phyloP scores from a whole-genome alignment of 352 stramenopile genomes.

The Globisporangium radiosum region DNA sequence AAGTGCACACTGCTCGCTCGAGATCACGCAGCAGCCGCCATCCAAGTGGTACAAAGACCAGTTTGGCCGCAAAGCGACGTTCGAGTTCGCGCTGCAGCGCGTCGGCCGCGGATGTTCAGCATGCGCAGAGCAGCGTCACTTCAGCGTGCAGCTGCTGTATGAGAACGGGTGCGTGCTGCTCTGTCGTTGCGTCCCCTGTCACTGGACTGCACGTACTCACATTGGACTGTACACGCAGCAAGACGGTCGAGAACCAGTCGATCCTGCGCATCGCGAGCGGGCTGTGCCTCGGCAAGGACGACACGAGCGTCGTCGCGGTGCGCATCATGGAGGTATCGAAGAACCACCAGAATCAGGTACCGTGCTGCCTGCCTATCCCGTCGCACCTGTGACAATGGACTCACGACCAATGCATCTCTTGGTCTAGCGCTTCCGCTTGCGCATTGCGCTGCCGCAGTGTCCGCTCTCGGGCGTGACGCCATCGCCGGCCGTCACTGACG shows the following conservation, averaged over 20 bases:
- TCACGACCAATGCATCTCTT: no score
- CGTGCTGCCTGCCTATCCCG: no score
- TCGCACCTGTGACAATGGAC: no score
- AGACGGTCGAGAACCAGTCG: constrained; percentile 70
- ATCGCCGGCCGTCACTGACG: constrained; percentile 29
- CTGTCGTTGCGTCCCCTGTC: neutral
- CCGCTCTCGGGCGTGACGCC: constrained; percentile 16
- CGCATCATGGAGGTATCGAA: constrained; percentile 81
- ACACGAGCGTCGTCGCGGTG: constrained; percentile 42
- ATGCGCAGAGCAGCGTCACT: constrained; percentile 45
- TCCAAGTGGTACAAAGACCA: constrained; percentile 77
- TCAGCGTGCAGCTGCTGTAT: constrained; percentile 63
- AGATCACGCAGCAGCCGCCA: constrained; percentile 54
- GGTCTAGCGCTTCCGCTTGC: constrained; percentile 46
- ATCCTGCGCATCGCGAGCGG: constrained; percentile 55
- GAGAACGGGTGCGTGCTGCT: constrained; percentile 36
- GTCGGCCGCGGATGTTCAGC: constrained; percentile 22
- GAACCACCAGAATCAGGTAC: constrained; percentile 78
- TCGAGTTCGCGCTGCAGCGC: constrained; percentile 39
- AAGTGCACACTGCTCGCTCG: constrained; percentile 25
- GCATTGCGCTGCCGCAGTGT: constrained; percentile 44
- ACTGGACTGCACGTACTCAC: constrained; percentile 1
- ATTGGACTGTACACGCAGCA: constrained; percentile 19
- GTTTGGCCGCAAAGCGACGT: constrained; percentile 69
- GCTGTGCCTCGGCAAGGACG: constrained; percentile 51